Conservation (phyloP, 108 stramenopile species). For the Cyclostephanos tholiformis region DNA sequence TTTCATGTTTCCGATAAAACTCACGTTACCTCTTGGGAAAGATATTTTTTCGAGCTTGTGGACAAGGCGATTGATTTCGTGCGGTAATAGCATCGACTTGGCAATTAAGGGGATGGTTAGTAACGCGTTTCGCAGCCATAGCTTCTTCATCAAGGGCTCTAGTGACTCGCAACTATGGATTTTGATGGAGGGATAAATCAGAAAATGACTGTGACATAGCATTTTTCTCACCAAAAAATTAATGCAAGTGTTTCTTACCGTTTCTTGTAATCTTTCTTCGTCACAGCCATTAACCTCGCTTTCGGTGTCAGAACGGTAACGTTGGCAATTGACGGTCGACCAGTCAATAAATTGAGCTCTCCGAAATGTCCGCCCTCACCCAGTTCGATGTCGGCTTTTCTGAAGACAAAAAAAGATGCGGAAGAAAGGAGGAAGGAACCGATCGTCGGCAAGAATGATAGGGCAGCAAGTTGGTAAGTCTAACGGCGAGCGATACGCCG, state of each 20-base stretch:
- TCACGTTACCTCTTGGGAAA: conserved; percentile 35
- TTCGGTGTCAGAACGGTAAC: conserved; percentile 42
- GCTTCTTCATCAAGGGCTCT: conserved; percentile 37
- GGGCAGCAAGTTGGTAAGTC: background rate
- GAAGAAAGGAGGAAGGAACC: background rate
- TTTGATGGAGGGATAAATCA: background rate
- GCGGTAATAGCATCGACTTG: conserved; percentile 35
- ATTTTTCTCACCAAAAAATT: background rate
- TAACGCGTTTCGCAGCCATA: conserved; percentile 37
- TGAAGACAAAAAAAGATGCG: background rate
- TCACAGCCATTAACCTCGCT: conserved; percentile 41
- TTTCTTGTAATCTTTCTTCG: conserved; percentile 44
- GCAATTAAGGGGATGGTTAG: conserved; percentile 47
- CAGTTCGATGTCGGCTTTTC: conserved; percentile 47
- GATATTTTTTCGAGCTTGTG: conserved; percentile 29
- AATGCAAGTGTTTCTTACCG: conserved; percentile 19
- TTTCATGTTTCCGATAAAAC: conserved; percentile 34
- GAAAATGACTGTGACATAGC: background rate
- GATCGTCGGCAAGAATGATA: background rate
- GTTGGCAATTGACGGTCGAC: conserved; percentile 35
- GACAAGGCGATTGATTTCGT: conserved; percentile 48
- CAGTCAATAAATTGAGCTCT: conserved; percentile 35
- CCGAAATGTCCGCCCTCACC: conserved; percentile 47
- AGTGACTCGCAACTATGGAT: conserved; percentile 27
- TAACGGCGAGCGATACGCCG: background rate